Conservation (phyloP, 179 eudicot genomes). For the Patellifolia procumbens region DNA sequence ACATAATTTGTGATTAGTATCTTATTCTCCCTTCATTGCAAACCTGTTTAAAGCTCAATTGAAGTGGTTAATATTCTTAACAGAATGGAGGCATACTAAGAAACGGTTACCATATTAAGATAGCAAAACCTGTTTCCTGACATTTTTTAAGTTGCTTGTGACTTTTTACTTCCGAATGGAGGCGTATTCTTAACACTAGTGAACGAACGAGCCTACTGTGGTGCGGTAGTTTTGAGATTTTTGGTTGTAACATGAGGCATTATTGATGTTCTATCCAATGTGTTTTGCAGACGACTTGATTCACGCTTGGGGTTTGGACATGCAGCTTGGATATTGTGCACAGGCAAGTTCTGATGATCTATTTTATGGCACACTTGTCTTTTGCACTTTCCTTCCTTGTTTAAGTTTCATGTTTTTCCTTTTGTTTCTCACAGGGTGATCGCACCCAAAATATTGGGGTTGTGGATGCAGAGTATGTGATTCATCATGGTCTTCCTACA, state of each 20-base stretch:
- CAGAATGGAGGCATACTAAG: no score
- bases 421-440: constrained; percentile 58
- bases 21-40: background rate
- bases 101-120: background rate
- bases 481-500: constrained; percentile 85
- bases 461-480: constrained; percentile 85
- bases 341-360: constrained; percentile 49
- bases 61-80: no score
- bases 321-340: constrained; percentile 90
- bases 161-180: background rate
- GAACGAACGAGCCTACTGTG: background rate
- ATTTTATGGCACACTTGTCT: background rate
- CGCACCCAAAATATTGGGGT: constrained; percentile 77
- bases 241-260: no score
- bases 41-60: background rate
- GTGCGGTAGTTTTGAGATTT: no score
- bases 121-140: background rate
- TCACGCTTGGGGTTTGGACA: constrained; percentile 97
- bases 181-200: background rate
- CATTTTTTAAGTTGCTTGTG: background rate
- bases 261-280: background rate
- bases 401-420: background rate
- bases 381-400: background rate
- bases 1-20: background rate
- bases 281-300: constrained; percentile 77